These are phyloP conservation scores for Endotrypanum monterogeii DNA, from an alignment of 208 protist species.

Conservation along the genomic window DNA sequence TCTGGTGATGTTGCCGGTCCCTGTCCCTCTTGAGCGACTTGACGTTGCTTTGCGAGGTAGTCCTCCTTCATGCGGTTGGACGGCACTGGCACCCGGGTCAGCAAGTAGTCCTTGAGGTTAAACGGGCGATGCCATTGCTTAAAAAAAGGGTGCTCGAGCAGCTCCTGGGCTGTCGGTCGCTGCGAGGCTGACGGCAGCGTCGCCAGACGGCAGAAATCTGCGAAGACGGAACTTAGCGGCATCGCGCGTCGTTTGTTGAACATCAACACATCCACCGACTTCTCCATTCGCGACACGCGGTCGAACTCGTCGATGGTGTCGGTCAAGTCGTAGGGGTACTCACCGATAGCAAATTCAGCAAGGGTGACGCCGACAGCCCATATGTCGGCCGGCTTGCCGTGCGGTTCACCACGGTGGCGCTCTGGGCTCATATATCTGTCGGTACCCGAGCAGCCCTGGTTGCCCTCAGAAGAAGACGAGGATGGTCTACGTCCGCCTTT, in stretches of 20 bases:
- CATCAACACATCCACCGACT: conserved; percentile 42
- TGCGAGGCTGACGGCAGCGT: conserved; percentile 60
- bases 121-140: conserved; percentile 77
- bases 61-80: conserved; percentile 53
- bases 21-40: not conserved
- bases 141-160: conserved; percentile 91
- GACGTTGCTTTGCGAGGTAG: conserved; percentile 34
- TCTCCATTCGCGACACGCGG: conserved; percentile 42
- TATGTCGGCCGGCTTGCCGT: conserved; percentile 83
- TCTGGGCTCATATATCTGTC: conserved; percentile 91
- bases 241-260: conserved; percentile 39
- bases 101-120: conserved; percentile 75
- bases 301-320: conserved; percentile 76
- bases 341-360: conserved; percentile 84
- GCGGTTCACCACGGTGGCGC: conserved; percentile 73
- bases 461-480: conserved; percentile 16
- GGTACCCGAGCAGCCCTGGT: conserved; percentile 74
- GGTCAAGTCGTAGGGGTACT: conserved; percentile 75
- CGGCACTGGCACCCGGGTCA: conserved; percentile 42
- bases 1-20: not conserved
- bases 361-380: conserved; percentile 91
- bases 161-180: conserved; percentile 73
- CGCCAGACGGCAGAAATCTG: conserved; percentile 71
- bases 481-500: not conserved
- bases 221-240: conserved; percentile 57